Percentiles rank a stretch among this genome's conserved stretches.
These are phyloP conservation scores for Globisporangium carolinianum DNA, from an alignment of 352 stramenopile genomes.

Conservation along the genomic window DNA sequence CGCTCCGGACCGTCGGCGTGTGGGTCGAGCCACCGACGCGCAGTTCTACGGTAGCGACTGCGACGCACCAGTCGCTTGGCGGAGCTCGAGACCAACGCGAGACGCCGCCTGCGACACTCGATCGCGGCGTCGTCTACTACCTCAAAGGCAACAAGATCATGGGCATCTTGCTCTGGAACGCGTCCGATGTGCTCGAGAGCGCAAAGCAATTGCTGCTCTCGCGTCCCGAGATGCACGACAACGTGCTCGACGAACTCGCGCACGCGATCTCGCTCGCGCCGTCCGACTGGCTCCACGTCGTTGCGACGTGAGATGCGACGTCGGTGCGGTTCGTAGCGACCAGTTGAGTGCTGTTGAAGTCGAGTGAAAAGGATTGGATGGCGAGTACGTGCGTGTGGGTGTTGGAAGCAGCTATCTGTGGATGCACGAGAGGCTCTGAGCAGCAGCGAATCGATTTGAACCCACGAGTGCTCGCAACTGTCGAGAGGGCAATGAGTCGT, in stretches of 20 bases:
- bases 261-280: constrained; percentile 81
- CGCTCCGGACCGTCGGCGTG: constrained; percentile 65
- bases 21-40: constrained; percentile 54
- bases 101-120: constrained; percentile 27
- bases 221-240: constrained; percentile 62
- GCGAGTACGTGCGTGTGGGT: too few relatives aligned
- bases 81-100: constrained; percentile 2
- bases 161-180: constrained; percentile 89
- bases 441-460: too few relatives aligned
- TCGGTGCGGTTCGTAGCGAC: too few relatives aligned
- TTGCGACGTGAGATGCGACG: constrained; percentile 24
- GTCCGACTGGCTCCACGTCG: constrained; percentile 82
- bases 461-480: too few relatives aligned
- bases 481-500: too few relatives aligned
- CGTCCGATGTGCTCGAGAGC: constrained; percentile 77
- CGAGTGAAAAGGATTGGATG: too few relatives aligned
- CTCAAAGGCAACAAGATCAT: constrained; percentile 86
- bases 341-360: too few relatives aligned
- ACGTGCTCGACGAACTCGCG: constrained; percentile 69
- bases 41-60: not conserved
- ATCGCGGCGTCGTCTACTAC: constrained; percentile 89
- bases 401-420: too few relatives aligned
- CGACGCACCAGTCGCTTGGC: constrained; percentile 1
- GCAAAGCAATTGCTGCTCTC: constrained; percentile 78
- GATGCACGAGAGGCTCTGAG: too few relatives aligned